These are phyloP conservation scores for Pseudogymnoascus sp. DNA, from an alignment of 2,329 filamentous ascomycete genomes.

Conservation along the genomic window DNA sequence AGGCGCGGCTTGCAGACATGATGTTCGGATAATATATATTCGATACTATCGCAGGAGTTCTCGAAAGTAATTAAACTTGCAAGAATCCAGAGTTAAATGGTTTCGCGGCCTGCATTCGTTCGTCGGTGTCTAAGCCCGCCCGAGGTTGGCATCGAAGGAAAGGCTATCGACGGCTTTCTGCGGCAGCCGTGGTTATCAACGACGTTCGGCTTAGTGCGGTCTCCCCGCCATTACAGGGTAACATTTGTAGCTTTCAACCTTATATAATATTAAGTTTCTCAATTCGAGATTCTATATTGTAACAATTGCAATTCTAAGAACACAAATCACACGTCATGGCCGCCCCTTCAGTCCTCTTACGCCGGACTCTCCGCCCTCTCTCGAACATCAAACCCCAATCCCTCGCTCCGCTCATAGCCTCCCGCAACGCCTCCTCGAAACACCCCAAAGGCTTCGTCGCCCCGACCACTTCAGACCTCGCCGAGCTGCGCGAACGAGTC, in stretches of 20 bases:
- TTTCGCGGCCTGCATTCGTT: background rate
- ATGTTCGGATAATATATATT: slow-evolving; percentile 14
- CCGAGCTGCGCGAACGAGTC: slow-evolving; percentile 45
- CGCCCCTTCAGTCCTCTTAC: slow-evolving; percentile 3
- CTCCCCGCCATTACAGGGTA: slow-evolving; percentile 3
- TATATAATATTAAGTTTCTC: slow-evolving; percentile 3
- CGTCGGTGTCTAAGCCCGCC: background rate
- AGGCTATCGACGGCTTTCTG: slow-evolving; percentile 1
- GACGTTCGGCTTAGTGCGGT: background rate
- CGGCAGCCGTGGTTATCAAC: slow-evolving; percentile 2
- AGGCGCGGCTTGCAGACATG: slow-evolving; percentile 44
- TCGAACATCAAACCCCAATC: background rate
- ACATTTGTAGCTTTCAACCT: background rate
- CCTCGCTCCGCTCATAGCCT: slow-evolving; percentile 11
- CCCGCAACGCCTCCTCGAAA: slow-evolving; percentile 55
- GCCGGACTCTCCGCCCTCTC: slow-evolving; percentile 8
- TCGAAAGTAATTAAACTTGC: background rate
- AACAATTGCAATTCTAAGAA: background rate
- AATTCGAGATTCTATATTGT: background rate
- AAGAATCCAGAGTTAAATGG: slow-evolving; percentile 7
- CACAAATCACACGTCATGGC: background rate
- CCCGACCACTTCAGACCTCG: slow-evolving; percentile 42
- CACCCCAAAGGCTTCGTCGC: slow-evolving; percentile 57
- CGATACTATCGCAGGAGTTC: background rate
- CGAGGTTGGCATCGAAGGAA: background rate